Evolutionary conservation across 1,139 yeast genomes (phyloP).

Genomic region (Spathaspora sp.): DNA sequence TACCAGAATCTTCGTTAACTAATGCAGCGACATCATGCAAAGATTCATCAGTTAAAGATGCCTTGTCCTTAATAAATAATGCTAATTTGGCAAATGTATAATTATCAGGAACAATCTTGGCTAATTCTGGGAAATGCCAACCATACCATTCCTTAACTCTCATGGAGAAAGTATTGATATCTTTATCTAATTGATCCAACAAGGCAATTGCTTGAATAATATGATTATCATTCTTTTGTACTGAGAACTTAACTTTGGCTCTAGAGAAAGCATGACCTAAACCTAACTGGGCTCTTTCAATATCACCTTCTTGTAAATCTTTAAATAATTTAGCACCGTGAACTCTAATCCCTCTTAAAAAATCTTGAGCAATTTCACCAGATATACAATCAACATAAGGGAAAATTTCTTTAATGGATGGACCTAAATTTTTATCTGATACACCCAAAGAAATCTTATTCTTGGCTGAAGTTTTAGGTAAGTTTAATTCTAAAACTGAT

Average conservation of each 20-base stretch:
- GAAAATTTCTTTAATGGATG: conserved; percentile 87
- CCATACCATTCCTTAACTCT: conserved; percentile 99
- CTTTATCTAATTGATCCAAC: conserved; percentile 95
- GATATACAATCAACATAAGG: conserved; percentile 89
- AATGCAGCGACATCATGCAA: conserved; percentile 87
- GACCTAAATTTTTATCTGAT: conserved; percentile 94
- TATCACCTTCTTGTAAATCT: conserved; percentile 91
- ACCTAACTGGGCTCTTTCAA: conserved; percentile 98
- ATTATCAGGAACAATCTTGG: conserved; percentile 93
- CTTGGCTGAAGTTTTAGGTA: conserved; percentile 82
- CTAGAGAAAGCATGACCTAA: conserved; percentile 98
- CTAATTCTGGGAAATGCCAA: conserved; percentile 99
- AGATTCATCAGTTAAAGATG: conserved; percentile 77
- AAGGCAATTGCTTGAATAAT: conserved; percentile 98
- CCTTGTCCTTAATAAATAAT: conserved; percentile 82
- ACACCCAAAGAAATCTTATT: conserved; percentile 74
- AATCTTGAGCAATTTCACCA: conserved; percentile 90
- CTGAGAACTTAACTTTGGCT: conserved; percentile 97
- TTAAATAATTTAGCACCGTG: conserved; percentile 88
- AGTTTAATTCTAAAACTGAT: conserved; percentile 82
- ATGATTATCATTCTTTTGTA: conserved; percentile 97
- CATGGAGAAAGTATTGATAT: conserved; percentile 96
- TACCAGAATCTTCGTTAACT: conserved; percentile 88
- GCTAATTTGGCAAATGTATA: conserved; percentile 83
- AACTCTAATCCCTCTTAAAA: conserved; percentile 90